phyloP scores from a whole-genome alignment of 192 early-diverging fungal species.

The Chytriomyces confervae region DNA sequence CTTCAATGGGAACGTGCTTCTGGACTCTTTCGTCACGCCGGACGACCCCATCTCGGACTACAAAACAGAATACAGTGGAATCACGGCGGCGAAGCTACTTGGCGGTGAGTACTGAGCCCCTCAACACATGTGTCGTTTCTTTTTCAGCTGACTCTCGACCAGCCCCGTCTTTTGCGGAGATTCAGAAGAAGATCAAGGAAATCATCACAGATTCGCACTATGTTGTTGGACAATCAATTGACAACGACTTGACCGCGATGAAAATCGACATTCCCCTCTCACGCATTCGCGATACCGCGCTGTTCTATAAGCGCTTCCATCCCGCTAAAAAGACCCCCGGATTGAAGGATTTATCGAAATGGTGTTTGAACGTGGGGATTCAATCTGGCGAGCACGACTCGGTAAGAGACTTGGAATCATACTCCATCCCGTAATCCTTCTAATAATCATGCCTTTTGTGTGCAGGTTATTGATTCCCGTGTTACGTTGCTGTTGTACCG shows the following conservation, averaged over 20 bases:
- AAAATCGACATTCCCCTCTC: conserved; percentile 54
- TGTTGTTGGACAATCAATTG: conserved; percentile 84
- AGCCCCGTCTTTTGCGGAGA: conserved; percentile 27
- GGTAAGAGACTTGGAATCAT: conserved; percentile 36
- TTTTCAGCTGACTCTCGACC: not conserved
- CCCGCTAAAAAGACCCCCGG: conserved; percentile 67
- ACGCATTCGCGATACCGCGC: conserved; percentile 78
- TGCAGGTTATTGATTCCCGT: conserved; percentile 71
- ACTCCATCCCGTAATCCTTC: not conserved
- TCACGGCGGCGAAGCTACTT: conserved; percentile 70
- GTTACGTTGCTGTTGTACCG: conserved; percentile 84
- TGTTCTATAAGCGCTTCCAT: conserved; percentile 69
- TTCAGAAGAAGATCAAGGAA: conserved; percentile 40
- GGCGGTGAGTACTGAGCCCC: conserved; percentile 35
- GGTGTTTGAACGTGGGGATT: conserved; percentile 72
- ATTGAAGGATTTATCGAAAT: conserved; percentile 72
- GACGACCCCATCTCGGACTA: conserved; percentile 82
- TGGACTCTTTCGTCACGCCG: conserved; percentile 83
- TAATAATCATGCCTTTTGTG: not conserved
- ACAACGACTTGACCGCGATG: conserved; percentile 75
- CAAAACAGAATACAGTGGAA: conserved; percentile 82
- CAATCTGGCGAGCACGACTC: conserved; percentile 85
- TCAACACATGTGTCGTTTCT: too few relatives aligned
- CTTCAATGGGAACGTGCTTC: conserved; percentile 76
- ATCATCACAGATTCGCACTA: conserved; percentile 74